Conservation (phyloP, 768 basidiomycete genomes). For the Lentinus brumalis region DNA sequence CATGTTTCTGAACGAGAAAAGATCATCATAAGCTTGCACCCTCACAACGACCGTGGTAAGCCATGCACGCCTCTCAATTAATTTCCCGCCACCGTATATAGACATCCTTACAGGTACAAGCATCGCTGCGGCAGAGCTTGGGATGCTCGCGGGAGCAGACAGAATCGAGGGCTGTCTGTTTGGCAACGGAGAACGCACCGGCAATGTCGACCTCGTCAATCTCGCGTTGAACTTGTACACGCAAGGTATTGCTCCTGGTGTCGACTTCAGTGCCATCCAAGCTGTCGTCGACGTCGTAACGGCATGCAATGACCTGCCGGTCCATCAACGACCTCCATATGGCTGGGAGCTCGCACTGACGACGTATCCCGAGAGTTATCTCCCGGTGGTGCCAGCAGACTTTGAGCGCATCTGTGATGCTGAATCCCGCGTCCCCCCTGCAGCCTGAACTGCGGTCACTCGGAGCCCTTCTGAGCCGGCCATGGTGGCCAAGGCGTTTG, state of each 20-base stretch:
- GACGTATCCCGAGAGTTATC: slow-evolving; percentile 96
- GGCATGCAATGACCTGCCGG: slow-evolving; percentile 92
- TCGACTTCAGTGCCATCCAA: slow-evolving; percentile 93
- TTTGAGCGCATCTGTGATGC: slow-evolving; percentile 95
- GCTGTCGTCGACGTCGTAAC: slow-evolving; percentile 89
- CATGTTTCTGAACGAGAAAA: slow-evolving; percentile 89
- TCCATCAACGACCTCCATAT: slow-evolving; percentile 95
- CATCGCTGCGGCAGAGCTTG: slow-evolving; percentile 93
- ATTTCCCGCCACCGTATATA: neutral
- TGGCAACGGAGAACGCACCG: slow-evolving; percentile 98
- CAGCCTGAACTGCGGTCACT: too few species aligned
- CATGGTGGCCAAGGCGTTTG: too few species aligned
- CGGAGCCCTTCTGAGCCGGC: too few species aligned
- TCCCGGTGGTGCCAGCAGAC: slow-evolving; percentile 95
- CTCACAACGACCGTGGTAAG: slow-evolving; percentile 94
- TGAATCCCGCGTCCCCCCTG: slow-evolving; percentile 78
- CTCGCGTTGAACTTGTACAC: slow-evolving; percentile 95
- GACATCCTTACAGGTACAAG: slow-evolving; percentile 29
- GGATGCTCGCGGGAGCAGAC: slow-evolving; percentile 91
- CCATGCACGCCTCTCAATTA: neutral
- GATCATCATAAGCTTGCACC: slow-evolving; percentile 88
- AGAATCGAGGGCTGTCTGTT: slow-evolving; percentile 97
- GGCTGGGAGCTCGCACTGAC: slow-evolving; percentile 98
- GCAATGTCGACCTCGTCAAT: slow-evolving; percentile 97
- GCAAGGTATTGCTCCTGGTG: slow-evolving; percentile 84